Percentiles rank a stretch among this genome's conserved stretches.
Evolutionary conservation across 768 basidiomycete genomes (phyloP).

Genomic region (Podaxis sp.): DNA sequence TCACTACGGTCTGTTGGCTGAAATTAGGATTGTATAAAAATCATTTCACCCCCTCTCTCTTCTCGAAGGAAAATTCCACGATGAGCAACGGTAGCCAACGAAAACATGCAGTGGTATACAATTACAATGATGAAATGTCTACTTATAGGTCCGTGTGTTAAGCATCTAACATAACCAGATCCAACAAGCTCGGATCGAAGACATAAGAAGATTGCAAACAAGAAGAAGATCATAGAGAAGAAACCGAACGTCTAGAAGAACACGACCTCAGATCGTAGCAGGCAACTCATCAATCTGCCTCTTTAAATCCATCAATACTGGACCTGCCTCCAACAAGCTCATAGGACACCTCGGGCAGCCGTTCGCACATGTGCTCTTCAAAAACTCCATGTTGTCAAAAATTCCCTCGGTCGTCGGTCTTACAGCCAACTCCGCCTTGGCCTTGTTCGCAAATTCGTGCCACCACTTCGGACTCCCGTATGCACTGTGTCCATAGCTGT

Average conservation of each 20-base stretch:
- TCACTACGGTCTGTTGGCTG: conserved; percentile 10
- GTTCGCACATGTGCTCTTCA: conserved; percentile 40
- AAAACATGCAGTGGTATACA: conserved; percentile 4
- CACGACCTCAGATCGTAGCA: conserved; percentile 25
- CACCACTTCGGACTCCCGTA: conserved; percentile 70
- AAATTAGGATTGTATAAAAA: neutral
- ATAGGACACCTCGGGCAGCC: conserved; percentile 67
- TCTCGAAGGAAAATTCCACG: neutral
- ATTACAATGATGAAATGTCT: conserved; percentile 7
- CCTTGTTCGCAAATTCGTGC: conserved; percentile 57
- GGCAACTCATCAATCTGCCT: conserved; percentile 53
- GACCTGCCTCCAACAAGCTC: conserved; percentile 63
- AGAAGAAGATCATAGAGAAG: neutral
- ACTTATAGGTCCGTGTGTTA: conserved; percentile 1
- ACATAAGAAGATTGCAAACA: neutral
- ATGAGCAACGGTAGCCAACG: neutral
- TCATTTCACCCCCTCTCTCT: neutral
- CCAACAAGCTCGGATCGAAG: neutral
- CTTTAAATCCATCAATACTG: conserved; percentile 54
- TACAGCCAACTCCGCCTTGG: conserved; percentile 54
- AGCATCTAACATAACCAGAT: neutral
- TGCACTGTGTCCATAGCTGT: conserved; percentile 43
- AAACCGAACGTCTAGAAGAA: neutral
- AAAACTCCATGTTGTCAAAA: conserved; percentile 55
- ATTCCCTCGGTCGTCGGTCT: conserved; percentile 61